Evolutionary conservation across 2,329 filamentous ascomycete species (phyloP), one percentile per base, ranked within the genome.

Genomic region (Canariomyces notabilis): DNA sequence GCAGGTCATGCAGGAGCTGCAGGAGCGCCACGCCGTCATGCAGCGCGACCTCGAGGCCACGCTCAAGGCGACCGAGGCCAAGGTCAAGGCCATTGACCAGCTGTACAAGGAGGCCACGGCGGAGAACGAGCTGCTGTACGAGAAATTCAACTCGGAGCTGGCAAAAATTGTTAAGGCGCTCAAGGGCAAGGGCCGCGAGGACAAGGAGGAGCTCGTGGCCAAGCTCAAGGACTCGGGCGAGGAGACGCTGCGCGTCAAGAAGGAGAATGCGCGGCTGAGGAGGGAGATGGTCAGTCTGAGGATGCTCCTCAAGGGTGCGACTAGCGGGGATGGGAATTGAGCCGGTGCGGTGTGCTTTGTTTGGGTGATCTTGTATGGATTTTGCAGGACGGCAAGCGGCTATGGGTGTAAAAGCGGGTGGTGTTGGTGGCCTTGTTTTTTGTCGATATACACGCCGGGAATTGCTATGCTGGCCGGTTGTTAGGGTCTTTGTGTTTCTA

Each of bases 51-150:
- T 94, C 56, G 81, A 88, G 34, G 79, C 73, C 16, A 83, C 82
- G 1, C 73, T 95, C 12, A 76, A 80, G 57, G 81, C 88, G 2
- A 82, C 80, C 12, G 89, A 96, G 63, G 77, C 77, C 49, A 90
- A 93, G 58, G 83, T 84, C 49, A 85, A 83, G 57, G 85, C 85
- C 33, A 80, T 96, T 43, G 90, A 96, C 62, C 87, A 94, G 66
- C 71, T 95, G 42, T 95, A 94, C 69, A 86, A 88, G 54, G 89
- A 95, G 61, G 80, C 83, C 14, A 89, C 83, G 57, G 87, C 88
- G 0, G 91, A 97, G 71, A 97, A 96, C 58, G 90, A 96, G 67
- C 79, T 91, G 22, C 73, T 97, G 45, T 96, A 96, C 65, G 86
- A 91, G 55, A 84, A 83, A 50, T 95, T 96, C 72, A 95, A 96